Base-by-base conservation (phyloP, 2,329 filamentous ascomycete species). In the Fusarium haematococcum region DNA sequence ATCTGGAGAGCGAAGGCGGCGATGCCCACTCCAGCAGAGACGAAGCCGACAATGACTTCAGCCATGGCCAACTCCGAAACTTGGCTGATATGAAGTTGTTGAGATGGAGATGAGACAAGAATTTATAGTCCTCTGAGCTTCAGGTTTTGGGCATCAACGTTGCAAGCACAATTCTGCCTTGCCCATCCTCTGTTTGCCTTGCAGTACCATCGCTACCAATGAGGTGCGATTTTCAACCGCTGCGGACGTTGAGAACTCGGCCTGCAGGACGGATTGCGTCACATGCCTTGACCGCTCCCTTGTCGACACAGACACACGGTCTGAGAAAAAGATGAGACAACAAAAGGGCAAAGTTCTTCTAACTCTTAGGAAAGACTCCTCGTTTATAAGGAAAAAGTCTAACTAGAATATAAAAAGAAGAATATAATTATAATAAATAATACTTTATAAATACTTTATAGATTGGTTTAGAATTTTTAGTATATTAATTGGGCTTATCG, bases 1-100 rank as follows among this genome's bases (percentile, higher is more conserved):
- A 48, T 48, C 43, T 48, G 43, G 0, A 48, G 2, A 1, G 43
- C 23, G 3, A 48, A 48, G 9, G 43, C 43, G 1, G 23, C 23
- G 14, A 48, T 48, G 14, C 43, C 43, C 1, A 48, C 43, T 2
- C 43, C 43, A 2, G 43, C 43, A 7, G 43, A 48, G 23, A 48
- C 43, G 9, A 48, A 48, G 23, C 43, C 43, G 23, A 48, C 23
- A 27, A 48, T 48, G 23, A 48, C 43, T 11, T 48, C 43, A 48
- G 43, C 23, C 43, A 48, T 48, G 23, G 2, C 14, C 0, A 20
- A 16, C 13, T 14, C 20, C 20, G 1, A 8, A 5, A 1, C 4
- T 25, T 1, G 8, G 23, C 6, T 10, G 43, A 10, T 6, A 5
- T 18, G 7, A 27, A 2, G 23, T 16, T 48, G 23, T 10, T 3